These are phyloP conservation scores for Strobilomyces dryophilus DNA, from an alignment of 768 basidiomycete species.

Conservation along the genomic window DNA sequence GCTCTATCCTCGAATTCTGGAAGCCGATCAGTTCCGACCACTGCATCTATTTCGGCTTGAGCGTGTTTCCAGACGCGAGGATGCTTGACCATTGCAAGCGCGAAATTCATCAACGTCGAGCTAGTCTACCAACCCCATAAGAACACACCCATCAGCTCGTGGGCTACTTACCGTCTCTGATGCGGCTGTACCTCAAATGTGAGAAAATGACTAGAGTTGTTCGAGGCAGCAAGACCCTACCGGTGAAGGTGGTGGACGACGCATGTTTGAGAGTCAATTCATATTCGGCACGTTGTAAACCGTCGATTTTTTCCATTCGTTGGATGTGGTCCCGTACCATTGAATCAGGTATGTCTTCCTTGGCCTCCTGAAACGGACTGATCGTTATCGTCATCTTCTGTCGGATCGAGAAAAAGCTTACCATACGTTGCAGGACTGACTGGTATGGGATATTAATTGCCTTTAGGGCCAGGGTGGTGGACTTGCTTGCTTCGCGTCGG, in stretches of 20 bases:
- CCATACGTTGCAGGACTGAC: background rate
- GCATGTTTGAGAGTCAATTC: background rate
- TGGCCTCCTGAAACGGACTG: background rate
- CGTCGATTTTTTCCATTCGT: background rate
- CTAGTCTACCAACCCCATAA: no score
- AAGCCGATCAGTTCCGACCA: background rate
- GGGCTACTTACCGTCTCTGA: background rate
- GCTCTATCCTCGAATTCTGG: background rate
- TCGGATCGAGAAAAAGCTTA: background rate
- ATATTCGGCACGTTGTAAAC: background rate
- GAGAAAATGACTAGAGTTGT: background rate
- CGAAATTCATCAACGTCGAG: no score
- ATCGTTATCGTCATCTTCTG: background rate
- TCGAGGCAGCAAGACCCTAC: background rate
- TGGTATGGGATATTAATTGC: background rate
- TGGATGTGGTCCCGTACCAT: background rate
- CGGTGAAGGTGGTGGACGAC: background rate
- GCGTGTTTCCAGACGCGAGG: no score
- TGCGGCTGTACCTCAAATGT: background rate
- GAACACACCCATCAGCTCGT: background rate
- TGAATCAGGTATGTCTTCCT: background rate
- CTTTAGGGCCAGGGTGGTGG: no score
- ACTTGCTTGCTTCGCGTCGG: no score
- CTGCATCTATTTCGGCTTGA: background rate
- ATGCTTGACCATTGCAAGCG: no score